Conservation (phyloP, 1,284 basidiomycete genomes). For the Apiotrichum porosum region DNA sequence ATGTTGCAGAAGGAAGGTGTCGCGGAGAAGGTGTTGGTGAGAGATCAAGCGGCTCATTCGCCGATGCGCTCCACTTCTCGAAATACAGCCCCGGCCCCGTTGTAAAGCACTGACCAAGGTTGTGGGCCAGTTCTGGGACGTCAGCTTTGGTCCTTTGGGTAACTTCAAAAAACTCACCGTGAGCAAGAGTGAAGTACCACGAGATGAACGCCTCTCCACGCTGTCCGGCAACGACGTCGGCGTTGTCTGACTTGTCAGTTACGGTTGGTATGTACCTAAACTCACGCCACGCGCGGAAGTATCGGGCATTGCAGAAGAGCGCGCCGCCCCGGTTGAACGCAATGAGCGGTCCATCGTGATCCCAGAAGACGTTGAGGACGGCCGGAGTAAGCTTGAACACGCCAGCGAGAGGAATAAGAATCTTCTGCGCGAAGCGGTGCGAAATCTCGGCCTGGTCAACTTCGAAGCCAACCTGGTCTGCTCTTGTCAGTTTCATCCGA, state of each 20-base stretch:
- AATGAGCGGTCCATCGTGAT: slow-evolving; percentile 72
- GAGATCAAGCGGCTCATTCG: too few species aligned
- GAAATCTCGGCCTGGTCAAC: slow-evolving; percentile 25
- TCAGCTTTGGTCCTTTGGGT: not conserved
- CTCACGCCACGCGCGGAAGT: slow-evolving; percentile 86
- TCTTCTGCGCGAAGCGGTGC: slow-evolving; percentile 62
- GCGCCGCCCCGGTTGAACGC: slow-evolving; percentile 90
- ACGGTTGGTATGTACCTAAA: slow-evolving; percentile 68
- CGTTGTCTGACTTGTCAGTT: slow-evolving; percentile 54
- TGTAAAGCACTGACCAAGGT: too few species aligned
- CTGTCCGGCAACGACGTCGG: not conserved
- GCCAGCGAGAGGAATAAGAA: slow-evolving; percentile 47
- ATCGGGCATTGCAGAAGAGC: slow-evolving; percentile 84
- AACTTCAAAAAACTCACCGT: slow-evolving; percentile 54
- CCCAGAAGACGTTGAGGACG: slow-evolving; percentile 82
- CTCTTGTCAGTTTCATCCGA: not conserved
- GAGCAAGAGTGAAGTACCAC: slow-evolving; percentile 84
- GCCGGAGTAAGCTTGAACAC: slow-evolving; percentile 50
- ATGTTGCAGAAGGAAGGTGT: too few species aligned
- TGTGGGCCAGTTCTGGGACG: slow-evolving; percentile 36
- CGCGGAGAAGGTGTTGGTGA: too few species aligned
- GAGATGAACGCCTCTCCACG: slow-evolving; percentile 63
- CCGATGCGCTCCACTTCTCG: too few species aligned
- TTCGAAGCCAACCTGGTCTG: slow-evolving; percentile 21
- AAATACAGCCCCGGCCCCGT: too few species aligned